A percentile compares a stretch with the other conserved stretches of the same genome.
phyloP scores from a whole-genome alignment of 345 rosid species.

The Excoecaria cochinchinensis region DNA sequence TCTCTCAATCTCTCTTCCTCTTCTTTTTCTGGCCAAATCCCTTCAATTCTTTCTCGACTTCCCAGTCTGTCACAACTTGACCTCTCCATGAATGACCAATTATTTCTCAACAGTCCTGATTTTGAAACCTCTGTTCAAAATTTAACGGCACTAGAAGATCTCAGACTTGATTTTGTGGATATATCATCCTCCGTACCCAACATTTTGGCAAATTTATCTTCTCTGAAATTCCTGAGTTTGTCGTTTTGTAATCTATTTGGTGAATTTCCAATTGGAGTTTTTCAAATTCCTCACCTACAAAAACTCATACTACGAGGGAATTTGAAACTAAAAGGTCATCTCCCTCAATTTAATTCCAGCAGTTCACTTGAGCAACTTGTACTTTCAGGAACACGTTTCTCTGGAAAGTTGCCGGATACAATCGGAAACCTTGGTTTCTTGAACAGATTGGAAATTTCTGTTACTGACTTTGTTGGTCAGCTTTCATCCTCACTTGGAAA shows the following conservation, averaged over 20 bases:
- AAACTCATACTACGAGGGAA: background rate
- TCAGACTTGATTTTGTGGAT: background rate
- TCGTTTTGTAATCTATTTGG: background rate
- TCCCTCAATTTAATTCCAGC: slow-evolving; percentile 15
- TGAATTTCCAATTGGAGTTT: slow-evolving; percentile 4
- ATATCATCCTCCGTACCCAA: background rate
- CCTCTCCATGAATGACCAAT: background rate
- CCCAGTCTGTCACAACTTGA: background rate
- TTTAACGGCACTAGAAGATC: background rate
- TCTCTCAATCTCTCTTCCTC: background rate
- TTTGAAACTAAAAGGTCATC: background rate
- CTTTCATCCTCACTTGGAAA: slow-evolving; percentile 3
- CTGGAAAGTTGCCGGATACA: slow-evolving; percentile 5
- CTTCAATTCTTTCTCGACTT: background rate
- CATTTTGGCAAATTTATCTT: background rate
- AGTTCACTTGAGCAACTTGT: slow-evolving; percentile 8
- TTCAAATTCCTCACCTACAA: slow-evolving; percentile 14
- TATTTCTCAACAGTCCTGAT: background rate
- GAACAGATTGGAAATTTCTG: background rate
- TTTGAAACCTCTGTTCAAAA: background rate
- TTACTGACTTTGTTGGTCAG: background rate
- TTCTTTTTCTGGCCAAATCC: background rate
- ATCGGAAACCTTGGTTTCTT: slow-evolving; percentile 10
- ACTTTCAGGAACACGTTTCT: background rate
- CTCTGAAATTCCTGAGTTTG: background rate